Base-by-base conservation (phyloP, 2,329 filamentous ascomycete species). In the Fusarium odoratissimum region DNA sequence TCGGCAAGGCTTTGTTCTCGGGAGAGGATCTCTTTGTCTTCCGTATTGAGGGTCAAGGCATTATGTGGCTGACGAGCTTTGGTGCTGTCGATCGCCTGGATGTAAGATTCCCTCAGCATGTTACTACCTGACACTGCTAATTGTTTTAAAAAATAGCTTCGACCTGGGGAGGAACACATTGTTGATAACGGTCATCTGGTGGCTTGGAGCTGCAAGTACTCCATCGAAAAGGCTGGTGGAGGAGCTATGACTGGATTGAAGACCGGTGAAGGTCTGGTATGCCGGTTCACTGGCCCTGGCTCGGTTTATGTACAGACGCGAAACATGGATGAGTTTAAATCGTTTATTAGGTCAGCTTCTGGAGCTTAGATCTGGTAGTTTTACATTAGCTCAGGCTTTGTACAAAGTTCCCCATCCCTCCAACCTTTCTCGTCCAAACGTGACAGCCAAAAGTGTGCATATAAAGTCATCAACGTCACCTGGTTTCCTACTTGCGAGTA, bases 1-100 rank as follows among this genome's bases (percentile, higher is more conserved):
- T 58, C 11, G 23, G 55, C 19, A 58, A 58, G 31, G 41, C 55
- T 1, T 5, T 58, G 19, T 58, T 58, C 8, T 58, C 55, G 3
- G 55, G 55, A 8, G 55, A 58, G 2, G 41, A 49, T 19, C 31
- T 58, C 14, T 58, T 58, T 21, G 55, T 58, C 5, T 58, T 28
- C n/a, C 41, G 41, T 8, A n/a, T 58, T 11, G 55, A 58, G 11
- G 55, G 55, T 6, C 55, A 49, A 3, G 55, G 55, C 1, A 58
- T 58, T 8, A 37, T 58, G 31, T 58, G 55, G 55, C 16, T 58
- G 41, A 58, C 55, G 1, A 58, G 55, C 11, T 58, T 58, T 58
- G 55, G 55, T 12, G 55, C 55, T 12, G 55, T 58, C 2, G 55
- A 58, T 6, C 23, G 55, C 5, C 41, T 58, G 1, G 55, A 58